Conservation (phyloP, 2,329 filamentous ascomycete species). For the Ceratocystiopsis brevicomis region DNA sequence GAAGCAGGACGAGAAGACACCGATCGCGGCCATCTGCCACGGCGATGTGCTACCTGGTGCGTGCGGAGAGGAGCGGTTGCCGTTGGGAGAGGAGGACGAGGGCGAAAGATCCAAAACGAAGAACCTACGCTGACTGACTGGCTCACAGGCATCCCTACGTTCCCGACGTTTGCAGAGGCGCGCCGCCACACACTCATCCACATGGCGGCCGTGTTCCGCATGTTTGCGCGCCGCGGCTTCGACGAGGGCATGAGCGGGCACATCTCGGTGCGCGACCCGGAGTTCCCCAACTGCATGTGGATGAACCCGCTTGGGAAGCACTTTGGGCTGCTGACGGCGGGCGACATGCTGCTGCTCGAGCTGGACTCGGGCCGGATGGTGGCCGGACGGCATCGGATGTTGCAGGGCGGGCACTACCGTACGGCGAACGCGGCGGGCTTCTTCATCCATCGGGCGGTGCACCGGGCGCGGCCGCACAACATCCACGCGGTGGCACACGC, state of each 20-base stretch:
- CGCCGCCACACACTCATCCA: conserved; percentile 46
- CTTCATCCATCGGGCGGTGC: conserved; percentile 48
- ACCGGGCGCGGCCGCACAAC: conserved; percentile 41
- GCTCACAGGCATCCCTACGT: conserved; percentile 22
- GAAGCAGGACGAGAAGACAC: conserved; percentile 9
- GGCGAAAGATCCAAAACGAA: not conserved
- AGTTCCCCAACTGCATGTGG: conserved; percentile 38
- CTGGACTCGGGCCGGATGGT: conserved; percentile 37
- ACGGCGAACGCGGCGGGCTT: conserved; percentile 50
- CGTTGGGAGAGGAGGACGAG: not conserved
- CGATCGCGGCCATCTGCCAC: conserved; percentile 13
- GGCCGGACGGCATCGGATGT: conserved; percentile 26
- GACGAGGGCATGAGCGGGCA: conserved; percentile 45
- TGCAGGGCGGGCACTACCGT: not conserved
- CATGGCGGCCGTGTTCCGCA: conserved; percentile 49
- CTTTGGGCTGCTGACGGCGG: conserved; percentile 46
- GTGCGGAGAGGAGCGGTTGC: not conserved
- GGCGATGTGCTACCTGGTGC: conserved; percentile 13
- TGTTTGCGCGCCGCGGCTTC: conserved; percentile 44
- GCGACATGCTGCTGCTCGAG: conserved; percentile 49
- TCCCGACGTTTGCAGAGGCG: conserved; percentile 22
- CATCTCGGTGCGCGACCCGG: conserved; percentile 48
- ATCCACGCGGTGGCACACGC: conserved; percentile 50
- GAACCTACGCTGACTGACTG: not conserved
- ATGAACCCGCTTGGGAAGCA: conserved; percentile 50